These are phyloP conservation scores for Colletotrichum lini DNA, from an alignment of 2,329 filamentous ascomycete species.

Conservation along the genomic window DNA sequence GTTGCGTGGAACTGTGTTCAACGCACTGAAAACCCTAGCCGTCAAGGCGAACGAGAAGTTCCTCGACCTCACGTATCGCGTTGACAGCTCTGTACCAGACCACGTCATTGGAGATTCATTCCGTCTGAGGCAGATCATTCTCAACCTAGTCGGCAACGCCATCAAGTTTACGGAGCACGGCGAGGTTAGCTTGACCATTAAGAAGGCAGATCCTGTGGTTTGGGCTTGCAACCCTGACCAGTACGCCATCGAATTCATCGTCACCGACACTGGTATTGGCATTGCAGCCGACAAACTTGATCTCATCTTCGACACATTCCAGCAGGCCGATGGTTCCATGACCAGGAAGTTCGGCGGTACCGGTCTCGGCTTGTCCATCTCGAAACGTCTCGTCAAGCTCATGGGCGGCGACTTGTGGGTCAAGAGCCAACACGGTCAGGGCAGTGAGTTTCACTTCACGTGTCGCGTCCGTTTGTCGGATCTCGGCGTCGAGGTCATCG, in stretches of 20 bases:
- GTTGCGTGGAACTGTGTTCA: conserved; percentile 94
- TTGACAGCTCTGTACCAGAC: conserved; percentile 93
- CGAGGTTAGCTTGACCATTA: conserved; percentile 95
- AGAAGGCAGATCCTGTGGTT: conserved; percentile 73
- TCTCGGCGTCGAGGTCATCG: conserved; percentile 82
- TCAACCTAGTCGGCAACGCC: conserved; percentile 97
- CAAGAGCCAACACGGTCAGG: conserved; percentile 89
- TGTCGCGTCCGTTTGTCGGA: conserved; percentile 89
- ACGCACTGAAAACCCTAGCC: conserved; percentile 95
- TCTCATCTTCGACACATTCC: conserved; percentile 98
- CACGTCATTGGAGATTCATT: conserved; percentile 97
- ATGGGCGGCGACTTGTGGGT: conserved; percentile 99
- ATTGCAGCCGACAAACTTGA: conserved; percentile 96
- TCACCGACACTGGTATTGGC: conserved; percentile 96
- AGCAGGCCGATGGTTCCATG: conserved; percentile 97
- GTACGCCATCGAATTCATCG: conserved; percentile 95
- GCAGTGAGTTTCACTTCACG: conserved; percentile 97
- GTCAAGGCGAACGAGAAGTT: conserved; percentile 98
- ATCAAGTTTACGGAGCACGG: conserved; percentile 99
- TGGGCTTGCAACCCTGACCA: conserved; percentile 79
- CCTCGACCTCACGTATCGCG: conserved; percentile 91
- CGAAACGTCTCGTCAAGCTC: conserved; percentile 92
- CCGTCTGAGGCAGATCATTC: conserved; percentile 94
- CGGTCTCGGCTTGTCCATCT: conserved; percentile 93
- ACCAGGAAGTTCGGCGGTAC: conserved; percentile 97